Evolutionary conservation across 2,329 filamentous ascomycete genomes (phyloP), one percentile per base, ranked within the genome.

Genomic region (Stemphylium beticola): DNA sequence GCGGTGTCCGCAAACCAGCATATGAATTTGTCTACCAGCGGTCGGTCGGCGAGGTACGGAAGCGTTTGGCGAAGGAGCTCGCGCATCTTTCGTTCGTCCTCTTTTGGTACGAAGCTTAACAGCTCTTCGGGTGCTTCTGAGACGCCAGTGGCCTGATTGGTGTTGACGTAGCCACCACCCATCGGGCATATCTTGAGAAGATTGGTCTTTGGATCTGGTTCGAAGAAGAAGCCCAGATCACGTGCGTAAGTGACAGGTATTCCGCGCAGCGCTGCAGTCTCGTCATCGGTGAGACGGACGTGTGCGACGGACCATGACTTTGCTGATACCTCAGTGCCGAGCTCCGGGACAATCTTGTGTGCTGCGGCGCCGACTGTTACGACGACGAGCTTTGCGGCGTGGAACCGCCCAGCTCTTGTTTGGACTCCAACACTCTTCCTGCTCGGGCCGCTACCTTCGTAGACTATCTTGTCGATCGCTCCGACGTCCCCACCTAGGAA

Each of bases 151-250:
- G 64, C 66, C 54, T 54, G 60, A 17, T 84, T 81, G 11, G 81
- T 81, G 60, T 85, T 83, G 44, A 78, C 76, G 57, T 78, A 85
- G 0, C 85, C 86, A 0, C 80, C 82, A 2, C 84, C 84, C 67
- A 83, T 79, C 0, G 84, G 83, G 60, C 84, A 87, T 9, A 88
- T 64, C 72, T 88, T 88, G 38, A 88, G 72, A 4, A 87, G 68
- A 18, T 80, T 79, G 0, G 84, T 87, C 56, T 79, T 77, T 0
- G 78, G 81, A 58, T 88, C 85, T 0, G 86, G 85, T 68, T 88
- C 86, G 53, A 88, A 88, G 72, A 86, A 85, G 76, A 88, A 88
- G 0, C 85, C 85, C 0, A 87, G 73, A 56, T 88, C 85, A 2
- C 85, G 80, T 1, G 82, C 81, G 47, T 87, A 85, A 0, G 82